These are phyloP conservation scores for Conticribra weissflogii DNA, from an alignment of 108 stramenopile species.

Conservation along the genomic window DNA sequence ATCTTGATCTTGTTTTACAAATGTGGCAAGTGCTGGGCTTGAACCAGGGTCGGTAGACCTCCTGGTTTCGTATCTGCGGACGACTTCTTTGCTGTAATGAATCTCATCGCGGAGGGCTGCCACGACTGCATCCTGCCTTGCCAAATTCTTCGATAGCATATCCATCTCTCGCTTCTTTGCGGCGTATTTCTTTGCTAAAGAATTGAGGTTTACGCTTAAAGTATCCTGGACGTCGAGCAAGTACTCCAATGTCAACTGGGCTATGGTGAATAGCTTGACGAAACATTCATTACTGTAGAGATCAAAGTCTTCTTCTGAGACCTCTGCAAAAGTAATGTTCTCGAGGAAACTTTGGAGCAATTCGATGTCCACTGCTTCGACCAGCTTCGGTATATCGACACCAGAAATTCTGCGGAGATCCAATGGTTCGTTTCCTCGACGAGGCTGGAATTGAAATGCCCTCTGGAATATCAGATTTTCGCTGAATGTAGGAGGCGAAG, in stretches of 20 bases:
- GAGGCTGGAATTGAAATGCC: constrained; percentile 60
- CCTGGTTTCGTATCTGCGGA: neutral
- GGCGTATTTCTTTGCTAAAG: constrained; percentile 39
- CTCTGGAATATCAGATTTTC: constrained; percentile 44
- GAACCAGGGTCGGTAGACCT: neutral
- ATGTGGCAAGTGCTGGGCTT: neutral
- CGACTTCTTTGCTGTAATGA: constrained; percentile 13
- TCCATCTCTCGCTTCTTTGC: constrained; percentile 44
- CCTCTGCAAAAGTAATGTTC: constrained; percentile 57
- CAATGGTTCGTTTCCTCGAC: constrained; percentile 38
- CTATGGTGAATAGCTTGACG: constrained; percentile 60
- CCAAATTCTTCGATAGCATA: constrained; percentile 11
- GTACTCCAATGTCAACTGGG: constrained; percentile 71
- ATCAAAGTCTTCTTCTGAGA: constrained; percentile 58
- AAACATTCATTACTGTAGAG: constrained; percentile 57
- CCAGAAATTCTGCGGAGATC: constrained; percentile 53
- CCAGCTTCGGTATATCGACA: constrained; percentile 33
- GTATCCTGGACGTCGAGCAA: constrained; percentile 60
- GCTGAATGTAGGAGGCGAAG: constrained; percentile 26
- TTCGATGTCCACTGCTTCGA: constrained; percentile 47
- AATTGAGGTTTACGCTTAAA: constrained; percentile 56
- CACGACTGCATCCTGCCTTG: constrained; percentile 37
- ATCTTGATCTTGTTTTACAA: constrained; percentile 7
- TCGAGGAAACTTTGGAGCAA: constrained; percentile 48
- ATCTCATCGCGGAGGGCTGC: constrained; percentile 25